Evolutionary conservation across 352 stramenopile genomes (phyloP).

Genomic region (Phytopythium ostracodes): DNA sequence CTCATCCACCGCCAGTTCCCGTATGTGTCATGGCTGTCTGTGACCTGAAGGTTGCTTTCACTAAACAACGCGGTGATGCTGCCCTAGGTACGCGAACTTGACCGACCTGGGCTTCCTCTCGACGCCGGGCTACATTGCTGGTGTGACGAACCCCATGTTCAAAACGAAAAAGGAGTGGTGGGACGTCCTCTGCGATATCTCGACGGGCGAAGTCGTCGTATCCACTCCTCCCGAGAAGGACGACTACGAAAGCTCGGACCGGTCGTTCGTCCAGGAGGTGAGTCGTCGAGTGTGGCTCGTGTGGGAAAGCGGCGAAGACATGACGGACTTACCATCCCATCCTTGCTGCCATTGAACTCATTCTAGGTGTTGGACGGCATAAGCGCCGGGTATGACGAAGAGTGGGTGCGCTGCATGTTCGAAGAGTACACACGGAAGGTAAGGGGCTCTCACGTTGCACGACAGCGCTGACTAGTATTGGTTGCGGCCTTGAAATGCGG

Average conservation of each 20-base stretch:
- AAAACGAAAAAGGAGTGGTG: slow-evolving; percentile 90
- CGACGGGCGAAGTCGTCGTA: slow-evolving; percentile 70
- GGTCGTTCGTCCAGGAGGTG: slow-evolving; percentile 74
- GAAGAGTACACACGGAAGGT: slow-evolving; percentile 86
- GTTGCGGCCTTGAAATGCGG: no score
- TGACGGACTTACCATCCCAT: no score
- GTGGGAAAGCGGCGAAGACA: no score
- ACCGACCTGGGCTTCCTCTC: slow-evolving; percentile 86
- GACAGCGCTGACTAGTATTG: background rate
- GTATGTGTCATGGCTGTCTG: slow-evolving; percentile 13
- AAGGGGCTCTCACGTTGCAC: background rate
- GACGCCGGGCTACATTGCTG: slow-evolving; percentile 83
- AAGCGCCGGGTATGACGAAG: slow-evolving; percentile 72
- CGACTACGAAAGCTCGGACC: slow-evolving; percentile 65
- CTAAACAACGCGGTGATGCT: background rate
- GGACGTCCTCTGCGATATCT: slow-evolving; percentile 88
- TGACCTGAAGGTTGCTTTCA: no score
- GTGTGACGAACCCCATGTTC: slow-evolving; percentile 92
- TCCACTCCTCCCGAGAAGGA: slow-evolving; percentile 61
- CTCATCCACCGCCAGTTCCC: slow-evolving; percentile 79
- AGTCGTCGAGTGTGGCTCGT: no score
- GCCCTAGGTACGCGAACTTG: slow-evolving; percentile 76
- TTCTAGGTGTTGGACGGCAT: slow-evolving; percentile 86
- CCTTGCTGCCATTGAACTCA: background rate
- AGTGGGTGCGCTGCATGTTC: slow-evolving; percentile 87